Evolutionary conservation across 129 eudicot species (phyloP).

Genomic region (Apium graveolens): DNA sequence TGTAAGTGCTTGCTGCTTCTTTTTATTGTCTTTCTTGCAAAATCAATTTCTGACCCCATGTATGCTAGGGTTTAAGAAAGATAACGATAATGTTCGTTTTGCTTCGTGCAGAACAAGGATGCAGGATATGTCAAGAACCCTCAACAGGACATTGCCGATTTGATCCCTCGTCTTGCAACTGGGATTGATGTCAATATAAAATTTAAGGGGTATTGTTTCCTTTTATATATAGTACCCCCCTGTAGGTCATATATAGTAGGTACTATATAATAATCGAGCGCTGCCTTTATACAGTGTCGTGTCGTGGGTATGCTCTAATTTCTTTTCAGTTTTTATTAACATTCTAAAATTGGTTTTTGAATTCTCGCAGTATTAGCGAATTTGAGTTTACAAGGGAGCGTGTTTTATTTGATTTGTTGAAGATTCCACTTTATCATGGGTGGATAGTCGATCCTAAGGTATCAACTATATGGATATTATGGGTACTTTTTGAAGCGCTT

Average conservation of each 20-base stretch:
- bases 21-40: background rate
- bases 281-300: too few relatives aligned
- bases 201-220: too few relatives aligned
- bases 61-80: background rate
- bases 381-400: too few relatives aligned
- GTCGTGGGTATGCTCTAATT: too few relatives aligned
- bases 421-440: constrained; percentile 84
- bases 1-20: constrained; percentile 23
- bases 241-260: too few relatives aligned
- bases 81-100: background rate
- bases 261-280: too few relatives aligned
- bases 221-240: too few relatives aligned
- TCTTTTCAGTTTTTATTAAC: too few relatives aligned
- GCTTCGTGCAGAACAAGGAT: constrained; percentile 54
- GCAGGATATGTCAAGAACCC: too few relatives aligned
- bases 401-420: constrained; percentile 25
- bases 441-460: constrained; percentile 99
- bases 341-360: too few relatives aligned
- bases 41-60: too few relatives aligned
- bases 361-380: too few relatives aligned
- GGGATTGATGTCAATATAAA: constrained; percentile 44
- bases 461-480: constrained; percentile 9
- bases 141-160: constrained; percentile 74
- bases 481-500: background rate
- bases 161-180: constrained; percentile 75